These are phyloP conservation scores for Colletotrichum eremochloae DNA, from an alignment of 2,329 filamentous ascomycete species.

Conservation along the genomic window DNA sequence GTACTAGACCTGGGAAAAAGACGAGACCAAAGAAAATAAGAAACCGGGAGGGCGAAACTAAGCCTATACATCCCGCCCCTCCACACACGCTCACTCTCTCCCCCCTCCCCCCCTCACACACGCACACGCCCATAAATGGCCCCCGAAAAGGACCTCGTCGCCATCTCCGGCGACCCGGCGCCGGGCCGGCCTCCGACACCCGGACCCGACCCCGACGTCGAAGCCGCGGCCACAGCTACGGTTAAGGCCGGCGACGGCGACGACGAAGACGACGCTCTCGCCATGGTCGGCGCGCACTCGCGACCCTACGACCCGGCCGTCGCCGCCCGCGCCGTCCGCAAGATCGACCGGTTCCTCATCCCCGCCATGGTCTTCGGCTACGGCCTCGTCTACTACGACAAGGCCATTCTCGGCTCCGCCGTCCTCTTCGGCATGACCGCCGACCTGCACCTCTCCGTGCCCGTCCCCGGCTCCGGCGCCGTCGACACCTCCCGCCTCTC, in stretches of 20 bases:
- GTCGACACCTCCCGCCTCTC: constrained; percentile 76
- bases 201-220: constrained; percentile 17
- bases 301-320: constrained; percentile 67
- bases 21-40: neutral
- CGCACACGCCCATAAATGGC: constrained; percentile 15
- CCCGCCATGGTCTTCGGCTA: constrained; percentile 74
- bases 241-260: neutral
- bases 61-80: neutral
- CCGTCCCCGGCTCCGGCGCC: constrained; percentile 59
- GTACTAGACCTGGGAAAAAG: neutral
- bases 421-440: constrained; percentile 82
- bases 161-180: constrained; percentile 15
- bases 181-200: neutral
- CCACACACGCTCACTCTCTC: neutral
- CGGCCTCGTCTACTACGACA: constrained; percentile 60
- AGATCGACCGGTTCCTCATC: constrained; percentile 77
- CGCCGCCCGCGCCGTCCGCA: constrained; percentile 70
- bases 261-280: constrained; percentile 64
- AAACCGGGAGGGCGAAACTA: neutral
- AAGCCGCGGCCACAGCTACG: neutral
- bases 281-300: constrained; percentile 69
- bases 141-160: constrained; percentile 22
- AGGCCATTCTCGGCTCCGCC: constrained; percentile 80
- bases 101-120: too few relatives aligned
- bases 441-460: constrained; percentile 70